Evolutionary conservation across 345 rosid species (phyloP).

Genomic region (Microcos paniculata): DNA sequence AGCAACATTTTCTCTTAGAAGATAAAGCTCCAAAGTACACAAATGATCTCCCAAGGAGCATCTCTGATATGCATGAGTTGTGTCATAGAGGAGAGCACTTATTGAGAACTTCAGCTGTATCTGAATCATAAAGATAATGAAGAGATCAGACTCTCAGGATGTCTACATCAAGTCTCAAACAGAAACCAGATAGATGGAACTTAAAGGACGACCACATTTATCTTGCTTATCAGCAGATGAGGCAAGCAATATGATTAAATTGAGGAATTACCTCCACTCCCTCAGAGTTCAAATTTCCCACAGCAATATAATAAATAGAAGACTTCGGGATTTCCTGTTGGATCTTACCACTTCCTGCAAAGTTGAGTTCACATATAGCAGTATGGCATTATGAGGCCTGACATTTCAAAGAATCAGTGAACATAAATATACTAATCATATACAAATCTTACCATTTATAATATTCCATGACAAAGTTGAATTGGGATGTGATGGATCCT

Average conservation of each 20-base stretch:
- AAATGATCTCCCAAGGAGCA: constrained; percentile 31
- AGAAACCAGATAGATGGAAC: not conserved
- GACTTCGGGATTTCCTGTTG: constrained; percentile 40
- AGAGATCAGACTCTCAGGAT: constrained; percentile 6
- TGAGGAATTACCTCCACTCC: constrained; percentile 47
- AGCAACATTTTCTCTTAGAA: constrained; percentile 32
- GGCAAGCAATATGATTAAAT: not conserved
- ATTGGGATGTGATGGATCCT: constrained; percentile 56
- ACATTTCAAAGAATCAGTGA: not conserved
- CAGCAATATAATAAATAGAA: constrained; percentile 48
- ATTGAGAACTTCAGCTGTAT: constrained; percentile 43
- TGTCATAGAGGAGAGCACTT: constrained; percentile 39
- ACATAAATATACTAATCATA: not conserved
- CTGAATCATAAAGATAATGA: constrained; percentile 28
- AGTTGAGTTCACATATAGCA: constrained; percentile 1
- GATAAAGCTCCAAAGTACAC: constrained; percentile 37
- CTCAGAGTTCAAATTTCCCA: constrained; percentile 48
- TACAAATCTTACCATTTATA: constrained; percentile 33
- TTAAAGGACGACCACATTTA: not conserved
- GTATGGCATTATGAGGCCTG: not conserved
- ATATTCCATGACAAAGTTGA: constrained; percentile 63
- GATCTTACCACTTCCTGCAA: constrained; percentile 50
- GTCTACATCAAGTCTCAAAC: not conserved
- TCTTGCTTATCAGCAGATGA: not conserved
- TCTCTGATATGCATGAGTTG: constrained; percentile 42